Base-by-base conservation (phyloP, 768 basidiomycete species). In the Rhizopogon vinicolor region DNA sequence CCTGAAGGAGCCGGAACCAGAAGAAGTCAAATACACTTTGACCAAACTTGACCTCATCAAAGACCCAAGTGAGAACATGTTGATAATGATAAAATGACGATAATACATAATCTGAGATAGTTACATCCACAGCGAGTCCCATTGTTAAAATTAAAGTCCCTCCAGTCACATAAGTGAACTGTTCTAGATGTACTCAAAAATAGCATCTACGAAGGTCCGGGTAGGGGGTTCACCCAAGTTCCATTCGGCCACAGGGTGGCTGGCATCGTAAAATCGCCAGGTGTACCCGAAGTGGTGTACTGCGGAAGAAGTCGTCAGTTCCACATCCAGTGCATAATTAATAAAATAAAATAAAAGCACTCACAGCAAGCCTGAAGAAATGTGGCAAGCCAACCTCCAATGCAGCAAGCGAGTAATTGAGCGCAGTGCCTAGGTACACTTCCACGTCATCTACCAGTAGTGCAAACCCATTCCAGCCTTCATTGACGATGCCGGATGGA, bases 381-480 rank as follows among this genome's bases (percentile, higher is more conserved):
- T 87, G 92, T 0, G 85, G 83, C 12, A 92, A 61, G 18, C 74
- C 75, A 1, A 75, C 64, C 50, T 87, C 77, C 50, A 92, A 74
- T 14, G 78, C 77, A 19, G 76, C 77, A n/a, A 93, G 74, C 16
- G 85, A 84, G 65, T 80, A 91, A 62, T 89, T 89, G 46, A 89
- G 72, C 4, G 82, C 83, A 13, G 74, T 68, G 9, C 92, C 90
- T n/a, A 77, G 67, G 63, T 87, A 92, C 60, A 86, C 77, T 66
- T 91, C 83, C 0, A 95, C 91, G 60, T 94, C 93, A 64, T 94
- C 90, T n/a, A 92, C 80, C 13, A 94, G 75, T 25, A 94, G 77
- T 0, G 82, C 74, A 63, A 91, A 92, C 5, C 89, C 89, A 62
- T 86, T 83, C 88, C 88, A 93, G 3, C 74, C 77, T 33, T 69